Percentiles rank a stretch among this genome's conserved stretches.
phyloP scores from a whole-genome alignment of 768 basidiomycete genomes.

The Panaeolus papilionaceus region DNA sequence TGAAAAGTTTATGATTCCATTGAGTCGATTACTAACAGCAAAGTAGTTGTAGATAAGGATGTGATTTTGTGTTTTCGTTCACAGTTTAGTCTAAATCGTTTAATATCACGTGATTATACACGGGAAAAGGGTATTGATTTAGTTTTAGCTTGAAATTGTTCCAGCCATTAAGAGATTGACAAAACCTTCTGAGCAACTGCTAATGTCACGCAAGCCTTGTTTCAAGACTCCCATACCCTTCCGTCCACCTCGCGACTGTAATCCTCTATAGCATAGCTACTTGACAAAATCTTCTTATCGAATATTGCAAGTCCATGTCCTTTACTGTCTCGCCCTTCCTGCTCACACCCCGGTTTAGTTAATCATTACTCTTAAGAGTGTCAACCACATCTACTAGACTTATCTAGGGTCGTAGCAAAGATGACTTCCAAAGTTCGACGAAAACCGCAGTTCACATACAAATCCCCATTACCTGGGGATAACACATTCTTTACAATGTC shows the following conservation, averaged over 20 bases:
- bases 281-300: background rate
- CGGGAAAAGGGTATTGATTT: background rate
- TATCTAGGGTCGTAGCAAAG: background rate
- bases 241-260: background rate
- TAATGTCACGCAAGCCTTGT: slow-evolving; percentile 15
- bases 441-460: slow-evolving; percentile 64
- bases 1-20: slow-evolving; percentile 61
- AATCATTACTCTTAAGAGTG: background rate
- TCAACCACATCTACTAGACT: slow-evolving; percentile 15
- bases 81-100: background rate
- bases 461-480: slow-evolving; percentile 53
- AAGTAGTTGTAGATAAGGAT: slow-evolving; percentile 12
- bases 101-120: background rate
- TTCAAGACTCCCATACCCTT: slow-evolving; percentile 14
- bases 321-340: background rate
- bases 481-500: slow-evolving; percentile 28
- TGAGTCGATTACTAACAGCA: slow-evolving; percentile 41
- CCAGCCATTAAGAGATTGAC: slow-evolving; percentile 9
- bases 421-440: slow-evolving; percentile 46
- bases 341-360: background rate
- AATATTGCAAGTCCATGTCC: slow-evolving; percentile 4
- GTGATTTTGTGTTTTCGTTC: background rate
- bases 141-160: slow-evolving; percentile 11
- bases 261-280: slow-evolving; percentile 1
- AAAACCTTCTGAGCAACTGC: slow-evolving; percentile 12